Conservation (phyloP, 257 asterid genomes). For the Gentiana dahurica region DNA sequence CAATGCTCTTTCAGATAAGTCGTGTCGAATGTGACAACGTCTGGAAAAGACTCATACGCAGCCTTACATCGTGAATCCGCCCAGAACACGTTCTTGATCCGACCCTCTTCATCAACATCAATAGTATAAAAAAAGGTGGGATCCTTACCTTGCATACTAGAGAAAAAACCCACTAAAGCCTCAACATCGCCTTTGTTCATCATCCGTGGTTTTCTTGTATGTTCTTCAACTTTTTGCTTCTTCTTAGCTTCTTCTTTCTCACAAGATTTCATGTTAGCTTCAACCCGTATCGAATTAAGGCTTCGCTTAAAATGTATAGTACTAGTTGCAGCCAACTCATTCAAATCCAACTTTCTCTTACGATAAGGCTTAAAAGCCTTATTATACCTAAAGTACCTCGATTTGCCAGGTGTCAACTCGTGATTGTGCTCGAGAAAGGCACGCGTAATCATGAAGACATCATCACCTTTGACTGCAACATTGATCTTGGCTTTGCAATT, state of each 20-base stretch:
- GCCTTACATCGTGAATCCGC: constrained; percentile 51
- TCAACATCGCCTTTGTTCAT: constrained; percentile 50
- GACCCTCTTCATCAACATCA: constrained; percentile 50
- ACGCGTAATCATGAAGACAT: background rate
- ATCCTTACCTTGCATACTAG: constrained; percentile 52
- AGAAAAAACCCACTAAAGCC: constrained; percentile 45
- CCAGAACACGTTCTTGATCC: constrained; percentile 44
- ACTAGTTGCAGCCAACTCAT: no score
- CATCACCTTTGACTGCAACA: background rate
- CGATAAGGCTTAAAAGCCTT: constrained; percentile 1
- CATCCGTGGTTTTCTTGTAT: constrained; percentile 32
- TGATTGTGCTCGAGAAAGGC: background rate
- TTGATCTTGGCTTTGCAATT: constrained; percentile 6
- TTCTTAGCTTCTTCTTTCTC: background rate
- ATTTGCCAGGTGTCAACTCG: background rate
- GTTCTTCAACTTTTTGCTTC: constrained; percentile 3
- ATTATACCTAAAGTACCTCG: background rate
- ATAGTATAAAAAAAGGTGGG: constrained; percentile 45
- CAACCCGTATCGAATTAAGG: no score
- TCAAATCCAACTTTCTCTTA: no score
- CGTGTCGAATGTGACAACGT: constrained; percentile 43
- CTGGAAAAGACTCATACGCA: constrained; percentile 39
- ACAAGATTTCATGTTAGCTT: no score
- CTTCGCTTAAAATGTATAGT: no score
- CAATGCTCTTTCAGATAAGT: constrained; percentile 39